Percentiles rank a stretch among this genome's conserved stretches.
These are phyloP conservation scores for Lumnitzera littorea DNA, from an alignment of 345 rosid genomes.

Conservation along the genomic window DNA sequence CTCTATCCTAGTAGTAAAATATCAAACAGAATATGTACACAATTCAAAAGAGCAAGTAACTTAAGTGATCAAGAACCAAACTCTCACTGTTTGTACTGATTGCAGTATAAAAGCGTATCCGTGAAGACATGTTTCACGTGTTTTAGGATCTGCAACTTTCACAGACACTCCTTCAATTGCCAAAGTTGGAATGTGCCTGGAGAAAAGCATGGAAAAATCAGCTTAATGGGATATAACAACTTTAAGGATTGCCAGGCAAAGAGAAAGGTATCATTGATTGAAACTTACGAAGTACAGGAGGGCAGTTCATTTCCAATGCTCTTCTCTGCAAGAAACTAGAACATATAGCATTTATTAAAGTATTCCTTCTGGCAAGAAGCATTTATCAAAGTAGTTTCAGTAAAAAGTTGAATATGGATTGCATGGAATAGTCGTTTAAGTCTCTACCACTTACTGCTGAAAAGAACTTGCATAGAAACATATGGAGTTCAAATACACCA, in stretches of 20 bases:
- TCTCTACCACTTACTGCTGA: no score
- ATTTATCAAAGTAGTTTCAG: neutral
- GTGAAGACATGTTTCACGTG: slow-evolving; percentile 62
- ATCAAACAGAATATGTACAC: no score
- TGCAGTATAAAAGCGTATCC: slow-evolving; percentile 68
- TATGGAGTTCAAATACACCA: no score
- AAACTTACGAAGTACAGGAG: slow-evolving; percentile 58
- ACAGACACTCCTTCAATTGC: slow-evolving; percentile 51
- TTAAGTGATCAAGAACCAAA: neutral
- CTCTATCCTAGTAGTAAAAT: no score
- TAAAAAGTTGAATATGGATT: neutral
- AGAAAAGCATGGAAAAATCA: slow-evolving; percentile 3
- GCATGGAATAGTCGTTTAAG: no score
- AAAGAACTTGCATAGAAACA: no score
- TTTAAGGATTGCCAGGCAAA: neutral
- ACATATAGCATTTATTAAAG: slow-evolving; percentile 1
- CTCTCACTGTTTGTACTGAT: slow-evolving; percentile 39
- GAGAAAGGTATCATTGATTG: neutral
- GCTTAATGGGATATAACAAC: neutral
- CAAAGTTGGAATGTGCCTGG: slow-evolving; percentile 53
- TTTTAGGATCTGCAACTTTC: slow-evolving; percentile 47
- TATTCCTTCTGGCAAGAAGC: neutral
- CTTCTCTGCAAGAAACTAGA: slow-evolving; percentile 69
- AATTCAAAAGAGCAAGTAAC: neutral
- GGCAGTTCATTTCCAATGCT: slow-evolving; percentile 58